Conservation (phyloP, 1,284 basidiomycete genomes). For the Waitea zeae region DNA sequence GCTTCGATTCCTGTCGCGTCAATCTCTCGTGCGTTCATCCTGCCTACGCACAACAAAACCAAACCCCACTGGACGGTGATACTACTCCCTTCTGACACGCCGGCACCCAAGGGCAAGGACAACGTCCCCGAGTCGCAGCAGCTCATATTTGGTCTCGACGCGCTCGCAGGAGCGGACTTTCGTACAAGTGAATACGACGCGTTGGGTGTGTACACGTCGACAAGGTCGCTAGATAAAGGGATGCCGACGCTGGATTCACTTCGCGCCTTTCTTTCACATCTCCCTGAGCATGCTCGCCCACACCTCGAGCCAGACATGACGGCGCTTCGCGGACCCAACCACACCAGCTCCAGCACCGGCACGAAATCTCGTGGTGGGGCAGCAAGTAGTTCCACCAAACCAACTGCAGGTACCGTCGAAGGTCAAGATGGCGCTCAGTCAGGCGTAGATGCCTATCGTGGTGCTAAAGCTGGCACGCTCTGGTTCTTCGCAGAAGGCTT, state of each 20-base stretch:
- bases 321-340: too few relatives aligned
- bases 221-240: conserved; percentile 12
- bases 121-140: conserved; percentile 18
- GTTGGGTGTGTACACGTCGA: neutral
- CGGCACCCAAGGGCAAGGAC: conserved; percentile 18
- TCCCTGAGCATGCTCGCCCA: too few relatives aligned
- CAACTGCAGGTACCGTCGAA: neutral
- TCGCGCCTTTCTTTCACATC: conserved; percentile 31
- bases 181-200: conserved; percentile 19
- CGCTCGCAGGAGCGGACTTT: conserved; percentile 21
- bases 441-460: conserved; percentile 48
- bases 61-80: conserved; percentile 53
- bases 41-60: conserved; percentile 48
- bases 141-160: conserved; percentile 49
- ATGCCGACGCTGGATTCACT: conserved; percentile 28
- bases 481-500: conserved; percentile 56
- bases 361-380: neutral
- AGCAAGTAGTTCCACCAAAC: too few relatives aligned
- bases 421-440: conserved; percentile 18
- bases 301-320: too few relatives aligned
- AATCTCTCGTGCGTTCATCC: conserved; percentile 38
- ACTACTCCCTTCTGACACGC: conserved; percentile 31
- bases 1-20: conserved; percentile 25
- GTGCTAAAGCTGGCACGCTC: conserved; percentile 48
- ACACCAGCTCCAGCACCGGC: neutral